Percentiles rank a stretch among this genome's conserved stretches.
These are phyloP conservation scores for Lipomyces mesembrius DNA, from an alignment of 805 yeast genomes.

Conservation along the genomic window DNA sequence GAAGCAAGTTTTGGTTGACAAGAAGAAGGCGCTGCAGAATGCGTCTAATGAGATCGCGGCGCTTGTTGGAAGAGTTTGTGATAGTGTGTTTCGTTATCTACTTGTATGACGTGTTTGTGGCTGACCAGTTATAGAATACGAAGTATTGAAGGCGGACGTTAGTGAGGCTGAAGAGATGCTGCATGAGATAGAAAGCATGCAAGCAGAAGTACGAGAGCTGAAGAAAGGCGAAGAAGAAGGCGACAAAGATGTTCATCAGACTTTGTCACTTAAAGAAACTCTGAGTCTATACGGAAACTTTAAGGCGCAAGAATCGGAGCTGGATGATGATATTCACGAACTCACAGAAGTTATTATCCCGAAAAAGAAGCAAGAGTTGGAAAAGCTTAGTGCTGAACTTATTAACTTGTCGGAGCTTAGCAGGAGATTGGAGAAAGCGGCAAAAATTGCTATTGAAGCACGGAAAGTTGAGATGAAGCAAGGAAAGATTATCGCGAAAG, in stretches of 20 bases:
- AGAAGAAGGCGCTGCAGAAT: conserved; percentile 40
- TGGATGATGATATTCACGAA: conserved; percentile 34
- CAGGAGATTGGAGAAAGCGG: conserved; percentile 20
- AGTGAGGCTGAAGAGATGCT: conserved; percentile 43
- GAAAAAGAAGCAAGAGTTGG: conserved; percentile 26
- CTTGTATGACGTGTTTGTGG: not conserved
- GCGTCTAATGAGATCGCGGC: conserved; percentile 35
- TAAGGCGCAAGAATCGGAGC: conserved; percentile 16
- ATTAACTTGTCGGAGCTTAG: conserved; percentile 22
- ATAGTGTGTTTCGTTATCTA: conserved; percentile 11
- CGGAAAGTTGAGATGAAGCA: conserved; percentile 31
- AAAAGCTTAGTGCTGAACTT: conserved; percentile 29
- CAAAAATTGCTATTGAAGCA: conserved; percentile 27
- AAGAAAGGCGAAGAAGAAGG: conserved; percentile 39
- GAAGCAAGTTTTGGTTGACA: conserved; percentile 28
- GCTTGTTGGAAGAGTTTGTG: conserved; percentile 24
- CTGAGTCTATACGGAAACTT: conserved; percentile 44
- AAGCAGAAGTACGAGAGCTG: conserved; percentile 45
- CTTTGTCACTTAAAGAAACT: conserved; percentile 43
- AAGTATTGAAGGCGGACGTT: conserved; percentile 37
- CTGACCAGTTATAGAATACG: conserved; percentile 30
- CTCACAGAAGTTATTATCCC: conserved; percentile 25
- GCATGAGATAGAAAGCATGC: conserved; percentile 43
- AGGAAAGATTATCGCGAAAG: conserved; percentile 28
- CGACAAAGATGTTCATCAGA: conserved; percentile 41